These are phyloP conservation scores for Brassica rapa DNA, from an alignment of 345 rosid species.

Conservation along the genomic window DNA sequence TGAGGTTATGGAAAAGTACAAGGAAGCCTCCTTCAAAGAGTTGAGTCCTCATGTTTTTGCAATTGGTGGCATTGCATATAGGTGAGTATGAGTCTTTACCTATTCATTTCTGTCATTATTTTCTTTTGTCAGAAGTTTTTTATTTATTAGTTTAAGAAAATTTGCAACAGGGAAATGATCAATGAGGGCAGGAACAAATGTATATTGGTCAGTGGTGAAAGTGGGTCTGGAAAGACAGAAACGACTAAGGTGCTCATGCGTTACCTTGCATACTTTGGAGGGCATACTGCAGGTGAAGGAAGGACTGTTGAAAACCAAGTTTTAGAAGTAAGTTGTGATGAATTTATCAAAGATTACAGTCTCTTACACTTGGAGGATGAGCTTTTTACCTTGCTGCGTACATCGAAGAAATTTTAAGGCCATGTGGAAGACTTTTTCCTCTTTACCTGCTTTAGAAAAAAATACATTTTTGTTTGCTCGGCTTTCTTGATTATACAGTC, in stretches of 20 bases:
- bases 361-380: conserved; percentile 1
- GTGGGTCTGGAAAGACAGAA: conserved; percentile 98
- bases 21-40: conserved; percentile 57
- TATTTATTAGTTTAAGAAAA: conserved; percentile 22
- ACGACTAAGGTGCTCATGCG: conserved; percentile 95
- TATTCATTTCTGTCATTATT: background rate
- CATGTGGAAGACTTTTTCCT: background rate
- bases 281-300: conserved; percentile 64
- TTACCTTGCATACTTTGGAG: conserved; percentile 86
- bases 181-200: conserved; percentile 77
- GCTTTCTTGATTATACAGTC: conserved; percentile 13
- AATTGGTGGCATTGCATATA: conserved; percentile 74
- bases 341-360: background rate
- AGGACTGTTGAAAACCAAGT: conserved; percentile 78
- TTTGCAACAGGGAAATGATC: conserved; percentile 68
- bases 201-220: conserved; percentile 92
- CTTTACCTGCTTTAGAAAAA: conserved; percentile 3
- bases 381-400: background rate
- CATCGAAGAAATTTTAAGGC: background rate
- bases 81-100: conserved; percentile 46
- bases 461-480: background rate
- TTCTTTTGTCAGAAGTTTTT: conserved; percentile 16
- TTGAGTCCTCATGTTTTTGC: conserved; percentile 84
- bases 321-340: conserved; percentile 64
- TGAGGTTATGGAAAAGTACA: conserved; percentile 63